Evolutionary conservation across 768 basidiomycete genomes (phyloP), one percentile per base, ranked within the genome.

Genomic region (Phaeolepiota aurea): DNA sequence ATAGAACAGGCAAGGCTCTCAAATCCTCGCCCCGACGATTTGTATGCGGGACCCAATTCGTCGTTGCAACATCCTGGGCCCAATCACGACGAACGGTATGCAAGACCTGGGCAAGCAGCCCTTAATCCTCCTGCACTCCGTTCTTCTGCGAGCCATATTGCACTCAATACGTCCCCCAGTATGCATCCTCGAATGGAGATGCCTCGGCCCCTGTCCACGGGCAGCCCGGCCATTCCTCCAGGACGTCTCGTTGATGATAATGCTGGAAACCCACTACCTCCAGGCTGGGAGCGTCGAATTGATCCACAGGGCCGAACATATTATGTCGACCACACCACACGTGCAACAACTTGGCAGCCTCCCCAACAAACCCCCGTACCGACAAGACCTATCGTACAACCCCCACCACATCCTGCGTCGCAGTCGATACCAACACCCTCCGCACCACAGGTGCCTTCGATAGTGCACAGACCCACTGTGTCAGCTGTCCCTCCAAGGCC

Each of bases 241-340:
- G 45, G 47, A 30, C 67, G 69, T 10, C 49, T 69, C 46, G 40
- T 61, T 12, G 67, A 73, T 47, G 77, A 82, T 40, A 81, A 84
- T 48, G 68, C 74, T 35, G 74, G 76, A 14, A 69, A 71, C 12
- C 72, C 77, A 14, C 65, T 93, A 22, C 88, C 89, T 0, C 57
- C 65, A 16, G 87, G 87, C 3, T 93, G 87, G 87, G 90, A 93
- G 56, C 74, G 87, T 44, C 77, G 90, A 20, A 65, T 71, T 35
- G 89, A 91, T 54, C 66, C 69, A 15, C 74, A 80, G 41, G 80
- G 79, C 3, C 65, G 90, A 42, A 61, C 76, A 16, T 93, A 93
- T 61, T 92, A 85, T 55, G 87, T 93, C 44, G 90, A 94, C 57
- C 91, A 93, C 57, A 82, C 75, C 50, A 76, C 79, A 3, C 77